Base-by-base conservation (phyloP, 768 basidiomycete genomes). In the Artomyces pyxidatus region DNA sequence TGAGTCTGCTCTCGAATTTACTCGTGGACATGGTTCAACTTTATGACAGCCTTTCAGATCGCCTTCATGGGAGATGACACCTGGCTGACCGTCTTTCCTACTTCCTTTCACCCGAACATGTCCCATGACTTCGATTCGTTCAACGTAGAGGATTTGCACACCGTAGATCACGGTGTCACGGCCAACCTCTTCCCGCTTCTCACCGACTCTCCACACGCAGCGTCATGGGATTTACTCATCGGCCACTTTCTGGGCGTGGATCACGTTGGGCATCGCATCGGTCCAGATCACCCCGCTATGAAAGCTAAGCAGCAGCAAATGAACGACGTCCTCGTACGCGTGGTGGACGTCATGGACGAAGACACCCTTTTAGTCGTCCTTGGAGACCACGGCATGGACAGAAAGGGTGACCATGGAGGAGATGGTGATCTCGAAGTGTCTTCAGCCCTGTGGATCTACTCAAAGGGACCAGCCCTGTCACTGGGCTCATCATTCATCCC, bases 341-440 rank as follows among this genome's bases (percentile, higher is more conserved):
- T 95, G 4, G 88, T 98, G 5, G 75, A 79, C 0, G 55, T 71
- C 14, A 62, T 96, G 42, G 85, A 96, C 47, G 71, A 87, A n/a
- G 86, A 95, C 43, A 98, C 96, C 0, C 70, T 99, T 0, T 74
- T 99, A 5, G 80, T 99, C 47, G 76, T 99, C 1, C 71, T 98
- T 1, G 96, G 96, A 1, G 95, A 99, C 62, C 96, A 98, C 59
- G 96, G 96, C 0, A 98, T 99, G 96, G 93, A 97, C 59, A 72
- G 77, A 35, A 76, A 85, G 19, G 96, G 96, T 2, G 94, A 99
- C 58, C 95, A 98, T 57, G 96, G 96, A 0, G 95, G 96, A 1
- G 96, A 97, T 58, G 83, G 85, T 1, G 70, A 71, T 4, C 75
- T 85, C 25, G 95, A 99, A 61, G 90, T 91, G 0, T 84, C 87